These are phyloP conservation scores for Saussurea involucrata DNA, from an alignment of 129 eudicot species.

Conservation along the genomic window DNA sequence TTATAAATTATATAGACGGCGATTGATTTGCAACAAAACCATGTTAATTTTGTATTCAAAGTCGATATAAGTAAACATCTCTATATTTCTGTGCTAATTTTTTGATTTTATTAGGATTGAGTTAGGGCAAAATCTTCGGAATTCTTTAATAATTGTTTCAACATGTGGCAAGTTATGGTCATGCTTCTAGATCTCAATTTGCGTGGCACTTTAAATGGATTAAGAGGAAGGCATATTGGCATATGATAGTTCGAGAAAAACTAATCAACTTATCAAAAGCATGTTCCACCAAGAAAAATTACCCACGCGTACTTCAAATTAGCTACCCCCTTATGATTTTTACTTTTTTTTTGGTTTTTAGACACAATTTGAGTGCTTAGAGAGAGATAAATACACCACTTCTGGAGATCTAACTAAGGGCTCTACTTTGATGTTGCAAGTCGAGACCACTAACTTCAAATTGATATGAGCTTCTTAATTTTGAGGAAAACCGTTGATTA, in stretches of 20 bases:
- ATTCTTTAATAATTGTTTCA: not conserved
- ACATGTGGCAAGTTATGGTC: not conserved
- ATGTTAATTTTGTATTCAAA: not conserved
- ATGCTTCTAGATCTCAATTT: not conserved
- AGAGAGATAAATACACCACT: not conserved
- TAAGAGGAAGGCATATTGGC: not conserved
- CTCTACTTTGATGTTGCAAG: no score
- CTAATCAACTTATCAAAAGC: not conserved
- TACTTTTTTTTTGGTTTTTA: not conserved
- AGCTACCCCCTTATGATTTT: not conserved
- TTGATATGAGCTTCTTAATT: not conserved
- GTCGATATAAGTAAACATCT: not conserved
- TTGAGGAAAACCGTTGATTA: not conserved
- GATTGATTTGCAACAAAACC: not conserved
- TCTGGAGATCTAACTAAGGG: not conserved
- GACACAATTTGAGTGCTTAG: not conserved
- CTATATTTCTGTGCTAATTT: not conserved
- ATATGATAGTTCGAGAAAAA: not conserved
- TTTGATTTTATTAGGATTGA: not conserved
- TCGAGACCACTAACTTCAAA: not conserved
- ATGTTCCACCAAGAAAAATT: not conserved
- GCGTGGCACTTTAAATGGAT: not conserved
- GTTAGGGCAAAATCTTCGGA: conserved; percentile 5
- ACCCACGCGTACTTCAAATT: not conserved
- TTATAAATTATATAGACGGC: not conserved